These are phyloP conservation scores for Hericium coralloides DNA, from an alignment of 768 basidiomycete genomes.

Conservation along the genomic window DNA sequence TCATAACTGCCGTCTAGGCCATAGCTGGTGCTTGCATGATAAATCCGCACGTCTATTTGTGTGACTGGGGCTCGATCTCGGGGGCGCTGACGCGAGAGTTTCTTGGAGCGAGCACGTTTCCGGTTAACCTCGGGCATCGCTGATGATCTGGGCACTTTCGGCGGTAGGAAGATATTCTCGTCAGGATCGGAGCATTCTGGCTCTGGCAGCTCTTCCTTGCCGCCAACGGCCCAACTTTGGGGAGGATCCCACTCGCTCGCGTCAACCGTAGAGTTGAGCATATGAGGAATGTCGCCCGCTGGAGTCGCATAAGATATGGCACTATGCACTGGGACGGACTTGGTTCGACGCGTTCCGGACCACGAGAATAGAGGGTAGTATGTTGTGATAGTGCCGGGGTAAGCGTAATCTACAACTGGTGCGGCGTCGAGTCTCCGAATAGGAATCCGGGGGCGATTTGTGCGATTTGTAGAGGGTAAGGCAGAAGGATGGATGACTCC, in stretches of 20 bases:
- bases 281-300: background rate
- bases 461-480: background rate
- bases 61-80: background rate
- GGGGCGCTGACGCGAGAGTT: background rate
- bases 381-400: background rate
- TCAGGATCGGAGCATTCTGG: constrained; percentile 36
- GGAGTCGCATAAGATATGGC: constrained; percentile 13
- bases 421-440: background rate
- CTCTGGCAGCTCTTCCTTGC: constrained; percentile 32
- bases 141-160: constrained; percentile 9
- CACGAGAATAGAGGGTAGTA: background rate
- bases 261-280: constrained; percentile 2
- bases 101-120: background rate
- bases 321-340: background rate
- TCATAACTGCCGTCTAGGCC: constrained; percentile 56
- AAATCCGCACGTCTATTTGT: constrained; percentile 61
- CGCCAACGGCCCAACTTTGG: constrained; percentile 64
- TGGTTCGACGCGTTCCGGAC: background rate
- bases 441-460: background rate
- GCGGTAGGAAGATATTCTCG: constrained; percentile 19
- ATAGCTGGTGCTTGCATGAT: constrained; percentile 62
- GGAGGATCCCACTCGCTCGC: constrained; percentile 52
- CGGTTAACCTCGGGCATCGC: constrained; percentile 8
- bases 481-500: background rate
- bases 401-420: background rate